Evolutionary conservation across 2,329 filamentous ascomycete genomes (phyloP), one percentile per base, ranked within the genome.

Genomic region (Trichoderma citrinoviride): DNA sequence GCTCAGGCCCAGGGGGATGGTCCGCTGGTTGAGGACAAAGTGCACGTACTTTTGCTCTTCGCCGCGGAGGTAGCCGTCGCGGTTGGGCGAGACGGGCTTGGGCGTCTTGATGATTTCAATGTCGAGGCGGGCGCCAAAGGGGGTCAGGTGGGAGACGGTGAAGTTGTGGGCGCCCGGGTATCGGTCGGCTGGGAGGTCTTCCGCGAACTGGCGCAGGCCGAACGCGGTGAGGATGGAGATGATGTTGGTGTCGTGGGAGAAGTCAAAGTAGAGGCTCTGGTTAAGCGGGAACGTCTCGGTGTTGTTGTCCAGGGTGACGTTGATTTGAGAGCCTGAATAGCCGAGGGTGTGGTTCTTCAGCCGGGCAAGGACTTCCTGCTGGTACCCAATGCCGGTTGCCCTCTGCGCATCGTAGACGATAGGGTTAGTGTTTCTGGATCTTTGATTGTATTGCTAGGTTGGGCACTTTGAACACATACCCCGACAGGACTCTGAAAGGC

Each of bases 191-290:
- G 87, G 85, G 3, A 92, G 79, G 15, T 83, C 77, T 21, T 83
- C 79, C 1, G 81, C 79, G 71, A 93, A 92, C 71, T 93, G 90
- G 3, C 78, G 85, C 53, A 93, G 80, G 1, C 90, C 90, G 66
- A 93, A 90, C 0, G 90, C 90, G 0, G 89, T 87, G 4, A 93
- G 78, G 68, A 92, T 84, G 27, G 84, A 83, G 70, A 88, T 80
- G 66, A 91, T 90, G 73, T 90, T 91, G 37, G 88, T 89, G 75
- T 93, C 90, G 74, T 93, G 90, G 17, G 85, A 88, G 74, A 93
- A 93, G 78, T 93, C 90, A 56, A 93, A 84, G 74, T 92, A 92
- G 17, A 93, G 80, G 23, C 80, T 83, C 73, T 93, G 91, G 72
- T 92, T 85, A 4, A 90, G 77, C 0, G 90, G 90, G 73, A 93